These are phyloP conservation scores for Diaporthe helianthi DNA, from an alignment of 2,329 filamentous ascomycete species.

Conservation along the genomic window DNA sequence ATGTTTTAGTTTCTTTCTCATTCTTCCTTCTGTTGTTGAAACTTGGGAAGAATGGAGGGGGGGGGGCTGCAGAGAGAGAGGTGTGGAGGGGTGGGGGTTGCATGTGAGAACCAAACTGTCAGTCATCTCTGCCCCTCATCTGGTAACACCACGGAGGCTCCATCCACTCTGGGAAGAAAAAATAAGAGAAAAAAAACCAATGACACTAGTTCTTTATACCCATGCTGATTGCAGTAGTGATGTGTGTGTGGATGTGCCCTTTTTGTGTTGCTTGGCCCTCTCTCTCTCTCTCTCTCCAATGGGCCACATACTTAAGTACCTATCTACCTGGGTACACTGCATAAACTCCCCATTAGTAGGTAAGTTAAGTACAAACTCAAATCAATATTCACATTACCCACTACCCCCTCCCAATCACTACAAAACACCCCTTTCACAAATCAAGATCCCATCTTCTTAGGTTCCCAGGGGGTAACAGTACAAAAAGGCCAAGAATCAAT, in stretches of 20 bases:
- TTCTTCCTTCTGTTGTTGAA: not conserved
- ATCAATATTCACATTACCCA: no score
- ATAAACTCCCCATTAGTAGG: no score
- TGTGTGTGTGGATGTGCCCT: not conserved
- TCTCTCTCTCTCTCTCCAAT: not conserved
- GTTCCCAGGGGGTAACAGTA: not conserved
- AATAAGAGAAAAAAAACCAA: not conserved
- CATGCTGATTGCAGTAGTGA: not conserved
- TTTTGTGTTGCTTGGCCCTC: constrained; percentile 1
- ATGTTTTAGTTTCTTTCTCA: not conserved
- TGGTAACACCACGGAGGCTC: not conserved
- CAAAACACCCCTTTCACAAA: not conserved
- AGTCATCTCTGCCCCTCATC: not conserved
- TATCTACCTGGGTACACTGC: not conserved
- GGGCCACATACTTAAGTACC: not conserved
- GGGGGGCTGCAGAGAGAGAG: not conserved
- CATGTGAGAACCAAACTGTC: not conserved
- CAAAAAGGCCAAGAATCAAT: not conserved
- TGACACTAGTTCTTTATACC: not conserved
- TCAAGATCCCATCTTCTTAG: constrained; percentile 4
- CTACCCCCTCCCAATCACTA: no score
- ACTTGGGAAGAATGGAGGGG: not conserved
- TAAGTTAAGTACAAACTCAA: no score
- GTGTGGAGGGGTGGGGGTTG: not conserved
- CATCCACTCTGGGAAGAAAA: not conserved